Evolutionary conservation across 192 early-diverging fungal genomes (phyloP).

Genomic region (Backusella circina): DNA sequence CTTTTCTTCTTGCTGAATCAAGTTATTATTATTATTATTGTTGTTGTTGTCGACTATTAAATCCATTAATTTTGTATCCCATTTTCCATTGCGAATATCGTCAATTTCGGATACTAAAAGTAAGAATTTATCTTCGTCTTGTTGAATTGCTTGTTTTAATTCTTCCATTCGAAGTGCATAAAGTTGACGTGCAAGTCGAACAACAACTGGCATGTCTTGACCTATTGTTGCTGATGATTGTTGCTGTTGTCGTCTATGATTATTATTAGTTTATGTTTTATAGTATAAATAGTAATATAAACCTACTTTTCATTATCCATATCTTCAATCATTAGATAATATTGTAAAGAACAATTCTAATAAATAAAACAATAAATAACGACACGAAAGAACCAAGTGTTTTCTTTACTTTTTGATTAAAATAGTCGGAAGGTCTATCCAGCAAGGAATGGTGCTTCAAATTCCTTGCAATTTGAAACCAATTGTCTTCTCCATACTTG

Average conservation of each 20-base stretch:
- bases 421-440: slow-evolving; percentile 44
- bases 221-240: not conserved
- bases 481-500: slow-evolving; percentile 59
- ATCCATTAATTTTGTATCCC: slow-evolving; percentile 22
- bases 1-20: not conserved
- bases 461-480: slow-evolving; percentile 52
- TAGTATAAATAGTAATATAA: not conserved
- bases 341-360: slow-evolving; percentile 48
- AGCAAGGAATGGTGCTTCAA: slow-evolving; percentile 50
- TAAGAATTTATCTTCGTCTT: slow-evolving; percentile 52
- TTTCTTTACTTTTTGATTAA: slow-evolving; percentile 41
- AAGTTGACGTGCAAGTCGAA: slow-evolving; percentile 56
- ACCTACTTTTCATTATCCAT: slow-evolving; percentile 39
- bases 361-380: not conserved
- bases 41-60: not conserved
- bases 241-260: not conserved
- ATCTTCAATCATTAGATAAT: slow-evolving; percentile 43
- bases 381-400: not conserved
- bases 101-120: slow-evolving; percentile 55
- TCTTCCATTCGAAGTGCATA: slow-evolving; percentile 57
- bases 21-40: not conserved
- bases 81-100: slow-evolving; percentile 59
- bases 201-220: slow-evolving; percentile 49
- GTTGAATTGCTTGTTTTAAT: slow-evolving; percentile 46
- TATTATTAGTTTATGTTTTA: not conserved